Conservation (phyloP, 2,329 filamentous ascomycete genomes). For the Scytalidium sp. region DNA sequence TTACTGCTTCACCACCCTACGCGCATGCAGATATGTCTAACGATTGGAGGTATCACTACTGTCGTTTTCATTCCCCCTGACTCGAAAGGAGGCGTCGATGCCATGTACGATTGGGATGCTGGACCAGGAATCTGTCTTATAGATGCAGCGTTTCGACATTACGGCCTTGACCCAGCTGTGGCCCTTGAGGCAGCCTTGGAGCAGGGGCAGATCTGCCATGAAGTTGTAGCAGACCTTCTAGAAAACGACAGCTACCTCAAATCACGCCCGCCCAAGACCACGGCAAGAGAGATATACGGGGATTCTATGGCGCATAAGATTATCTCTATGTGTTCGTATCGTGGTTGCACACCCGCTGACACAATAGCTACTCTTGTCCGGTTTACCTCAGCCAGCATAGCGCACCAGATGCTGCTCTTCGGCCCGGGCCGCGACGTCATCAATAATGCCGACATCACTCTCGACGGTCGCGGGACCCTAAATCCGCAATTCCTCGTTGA, state of each 20-base stretch:
- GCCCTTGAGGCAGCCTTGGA: conserved; percentile 19
- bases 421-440: conserved; percentile 25
- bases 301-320: conserved; percentile 26
- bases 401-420: conserved; percentile 26
- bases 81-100: conserved; percentile 27
- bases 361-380: conserved; percentile 28
- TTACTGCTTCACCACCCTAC: conserved; percentile 28
- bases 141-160: conserved; percentile 25
- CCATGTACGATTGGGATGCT: conserved; percentile 31
- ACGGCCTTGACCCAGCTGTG: conserved; percentile 24
- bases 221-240: conserved; percentile 26
- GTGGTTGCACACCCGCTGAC: conserved; percentile 23
- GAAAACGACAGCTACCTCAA: conserved; percentile 22
- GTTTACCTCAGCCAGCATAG: conserved; percentile 29
- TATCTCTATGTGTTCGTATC: conserved; percentile 21
- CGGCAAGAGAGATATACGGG: conserved; percentile 28
- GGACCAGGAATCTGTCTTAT: conserved; percentile 29
- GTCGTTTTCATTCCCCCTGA: conserved; percentile 28
- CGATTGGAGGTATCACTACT: conserved; percentile 27
- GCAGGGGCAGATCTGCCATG: conserved; percentile 26
- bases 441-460: conserved; percentile 25
- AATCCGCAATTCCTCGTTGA: conserved; percentile 26
- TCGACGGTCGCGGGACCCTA: conserved; percentile 26
- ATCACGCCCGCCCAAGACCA: conserved; percentile 27
- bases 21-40: conserved; percentile 27